A percentile compares a stretch with the other conserved stretches of the same genome.
These are phyloP conservation scores for Yarrowia sp. DNA, from an alignment of 805 yeast species.

Conservation along the genomic window DNA sequence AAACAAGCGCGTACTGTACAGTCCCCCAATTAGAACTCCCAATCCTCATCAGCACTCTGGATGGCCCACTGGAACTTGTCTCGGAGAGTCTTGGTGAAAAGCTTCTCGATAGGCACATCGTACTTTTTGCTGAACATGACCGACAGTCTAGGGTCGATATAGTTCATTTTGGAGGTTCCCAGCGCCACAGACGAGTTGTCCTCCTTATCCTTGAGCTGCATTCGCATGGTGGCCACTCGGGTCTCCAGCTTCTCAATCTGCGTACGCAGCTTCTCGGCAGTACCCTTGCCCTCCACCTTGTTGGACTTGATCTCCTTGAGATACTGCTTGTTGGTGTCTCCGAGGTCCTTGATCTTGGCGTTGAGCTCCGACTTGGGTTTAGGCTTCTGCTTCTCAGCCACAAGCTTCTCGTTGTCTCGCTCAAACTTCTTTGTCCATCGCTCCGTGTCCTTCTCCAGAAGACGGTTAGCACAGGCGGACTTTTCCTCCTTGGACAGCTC, in stretches of 20 bases:
- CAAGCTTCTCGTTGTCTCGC: conserved; percentile 73
- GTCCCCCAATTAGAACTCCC: conserved; percentile 68
- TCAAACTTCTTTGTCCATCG: conserved; percentile 61
- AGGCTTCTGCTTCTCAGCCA: conserved; percentile 53
- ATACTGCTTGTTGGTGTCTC: conserved; percentile 45
- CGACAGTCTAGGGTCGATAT: conserved; percentile 89
- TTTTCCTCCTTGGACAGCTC: conserved; percentile 67
- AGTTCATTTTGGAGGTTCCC: conserved; percentile 90
- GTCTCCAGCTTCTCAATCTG: conserved; percentile 72
- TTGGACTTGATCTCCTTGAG: conserved; percentile 58
- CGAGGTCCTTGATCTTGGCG: conserved; percentile 53
- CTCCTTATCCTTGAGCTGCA: conserved; percentile 86
- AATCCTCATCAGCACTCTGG: conserved; percentile 80
- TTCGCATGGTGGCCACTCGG: conserved; percentile 62
- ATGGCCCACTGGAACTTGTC: conserved; percentile 97
- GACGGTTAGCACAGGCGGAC: conserved; percentile 52
- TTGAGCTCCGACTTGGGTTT: conserved; percentile 57
- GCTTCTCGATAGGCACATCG: conserved; percentile 85
- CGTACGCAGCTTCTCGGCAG: conserved; percentile 66
- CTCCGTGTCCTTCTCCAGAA: conserved; percentile 65
- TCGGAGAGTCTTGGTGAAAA: conserved; percentile 84
- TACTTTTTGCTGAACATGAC: conserved; percentile 85
- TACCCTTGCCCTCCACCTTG: conserved; percentile 51
- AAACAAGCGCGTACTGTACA: no score
- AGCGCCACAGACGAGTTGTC: conserved; percentile 91